Percentiles rank a stretch among this genome's conserved stretches.
These are phyloP conservation scores for Tetrahymena malaccensis DNA, from an alignment of 73 alveolate genomes.

Conservation along the genomic window DNA sequence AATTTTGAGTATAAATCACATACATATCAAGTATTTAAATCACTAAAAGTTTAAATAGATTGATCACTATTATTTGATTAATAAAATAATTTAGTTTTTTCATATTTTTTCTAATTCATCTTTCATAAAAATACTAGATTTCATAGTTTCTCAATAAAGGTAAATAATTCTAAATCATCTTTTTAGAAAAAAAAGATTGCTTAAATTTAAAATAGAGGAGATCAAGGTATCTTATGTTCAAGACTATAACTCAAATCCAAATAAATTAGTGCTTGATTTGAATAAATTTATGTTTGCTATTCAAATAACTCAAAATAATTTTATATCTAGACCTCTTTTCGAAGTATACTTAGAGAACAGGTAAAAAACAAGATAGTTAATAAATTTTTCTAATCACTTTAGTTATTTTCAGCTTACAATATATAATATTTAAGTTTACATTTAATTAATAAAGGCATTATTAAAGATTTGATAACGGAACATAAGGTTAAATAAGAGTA, in stretches of 20 bases:
- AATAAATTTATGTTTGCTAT: neutral
- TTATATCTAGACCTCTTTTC: neutral
- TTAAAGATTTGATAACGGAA: neutral
- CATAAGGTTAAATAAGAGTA: neutral
- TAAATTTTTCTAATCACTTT: no score
- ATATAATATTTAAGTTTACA: neutral
- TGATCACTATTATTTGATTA: no score
- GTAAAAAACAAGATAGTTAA: neutral
- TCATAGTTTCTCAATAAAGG: neutral
- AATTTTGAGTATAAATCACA: neutral
- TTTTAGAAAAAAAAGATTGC: neutral
- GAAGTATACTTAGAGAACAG: neutral
- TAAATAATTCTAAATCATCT: neutral
- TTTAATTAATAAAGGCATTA: neutral
- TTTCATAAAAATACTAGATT: neutral
- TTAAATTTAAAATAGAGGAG: neutral
- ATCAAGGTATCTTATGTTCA: neutral
- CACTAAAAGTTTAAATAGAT: no score
- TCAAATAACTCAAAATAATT: neutral
- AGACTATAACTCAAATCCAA: neutral
- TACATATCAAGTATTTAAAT: no score
- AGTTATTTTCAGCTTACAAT: neutral
- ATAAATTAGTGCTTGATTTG: neutral
- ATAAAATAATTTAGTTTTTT: no score
- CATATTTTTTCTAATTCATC: no score